Conservation (phyloP, 768 basidiomycete species). For the Mycena filopes region DNA sequence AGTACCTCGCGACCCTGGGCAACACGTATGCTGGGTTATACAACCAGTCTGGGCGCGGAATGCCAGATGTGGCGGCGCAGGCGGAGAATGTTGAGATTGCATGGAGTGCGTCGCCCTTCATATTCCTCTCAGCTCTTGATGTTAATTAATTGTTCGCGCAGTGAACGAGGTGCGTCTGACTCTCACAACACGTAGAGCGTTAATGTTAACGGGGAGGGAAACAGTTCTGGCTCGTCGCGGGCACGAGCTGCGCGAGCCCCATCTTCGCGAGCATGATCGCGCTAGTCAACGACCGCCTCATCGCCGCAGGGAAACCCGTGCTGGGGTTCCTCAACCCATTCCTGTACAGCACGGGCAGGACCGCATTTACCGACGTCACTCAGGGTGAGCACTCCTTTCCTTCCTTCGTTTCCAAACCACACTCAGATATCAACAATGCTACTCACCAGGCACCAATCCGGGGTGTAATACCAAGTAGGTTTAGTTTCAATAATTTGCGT, state of each 20-base stretch:
- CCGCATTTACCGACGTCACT: constrained; percentile 21
- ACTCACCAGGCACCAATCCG: constrained; percentile 13
- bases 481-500: too few relatives aligned
- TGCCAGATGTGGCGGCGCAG: constrained; percentile 32
- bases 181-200: too few relatives aligned
- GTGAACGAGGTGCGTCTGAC: constrained; percentile 2
- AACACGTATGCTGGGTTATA: constrained; percentile 45
- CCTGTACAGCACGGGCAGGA: constrained; percentile 42
- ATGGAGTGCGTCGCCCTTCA: neutral
- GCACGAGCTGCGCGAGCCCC: constrained; percentile 57
- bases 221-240: constrained; percentile 39
- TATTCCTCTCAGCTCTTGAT: too few relatives aligned
- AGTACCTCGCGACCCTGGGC: constrained; percentile 33
- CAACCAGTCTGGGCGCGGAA: constrained; percentile 23
- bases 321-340: constrained; percentile 45
- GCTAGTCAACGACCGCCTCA: constrained; percentile 55
- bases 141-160: neutral
- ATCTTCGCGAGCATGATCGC: constrained; percentile 56
- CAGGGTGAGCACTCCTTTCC: neutral
- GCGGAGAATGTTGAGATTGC: constrained; percentile 48
- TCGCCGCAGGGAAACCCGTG: constrained; percentile 41
- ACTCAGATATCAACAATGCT: too few relatives aligned
- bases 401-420: neutral
- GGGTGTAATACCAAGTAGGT: constrained; percentile 21
- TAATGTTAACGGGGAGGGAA: too few relatives aligned